phyloP scores from a whole-genome alignment of 2,329 filamentous ascomycete genomes.

The Epichloe uncinata region DNA sequence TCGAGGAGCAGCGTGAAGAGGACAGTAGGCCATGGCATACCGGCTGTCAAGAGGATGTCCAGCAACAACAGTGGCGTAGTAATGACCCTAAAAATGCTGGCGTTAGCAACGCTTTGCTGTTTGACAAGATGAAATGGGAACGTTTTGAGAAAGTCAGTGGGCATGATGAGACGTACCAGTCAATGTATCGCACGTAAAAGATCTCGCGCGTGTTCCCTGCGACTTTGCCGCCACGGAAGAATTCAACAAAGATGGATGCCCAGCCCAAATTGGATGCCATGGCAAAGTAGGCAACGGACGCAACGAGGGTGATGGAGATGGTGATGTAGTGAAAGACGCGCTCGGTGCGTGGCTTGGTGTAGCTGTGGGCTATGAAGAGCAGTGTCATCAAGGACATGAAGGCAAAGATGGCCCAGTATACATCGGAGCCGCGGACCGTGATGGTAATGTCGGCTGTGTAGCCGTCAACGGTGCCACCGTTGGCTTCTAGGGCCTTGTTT shows the following conservation, averaged over 20 bases:
- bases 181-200: constrained; percentile 41
- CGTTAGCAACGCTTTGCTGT: too few species aligned
- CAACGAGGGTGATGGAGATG: constrained; percentile 22
- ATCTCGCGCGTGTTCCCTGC: constrained; percentile 37
- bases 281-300: constrained; percentile 36
- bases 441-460: constrained; percentile 41
- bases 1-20: constrained; percentile 1
- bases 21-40: not conserved
- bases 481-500: constrained; percentile 33
- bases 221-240: constrained; percentile 21
- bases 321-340: constrained; percentile 44
- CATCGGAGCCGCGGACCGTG: constrained; percentile 45
- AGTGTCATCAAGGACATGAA: constrained; percentile 44
- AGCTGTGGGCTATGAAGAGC: constrained; percentile 35
- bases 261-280: constrained; percentile 38
- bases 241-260: constrained; percentile 38
- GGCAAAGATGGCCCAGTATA: constrained; percentile 48
- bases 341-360: constrained; percentile 40
- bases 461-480: constrained; percentile 28
- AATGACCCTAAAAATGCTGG: not conserved
- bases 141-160: too few species aligned
- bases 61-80: not conserved
- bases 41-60: not conserved
- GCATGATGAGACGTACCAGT: constrained; percentile 24
- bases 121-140: accelerated